Percentiles rank a stretch among this genome's conserved stretches.
These are phyloP conservation scores for Arthrobotrys megalospora DNA, from an alignment of 2,329 filamentous ascomycete genomes.

Conservation along the genomic window DNA sequence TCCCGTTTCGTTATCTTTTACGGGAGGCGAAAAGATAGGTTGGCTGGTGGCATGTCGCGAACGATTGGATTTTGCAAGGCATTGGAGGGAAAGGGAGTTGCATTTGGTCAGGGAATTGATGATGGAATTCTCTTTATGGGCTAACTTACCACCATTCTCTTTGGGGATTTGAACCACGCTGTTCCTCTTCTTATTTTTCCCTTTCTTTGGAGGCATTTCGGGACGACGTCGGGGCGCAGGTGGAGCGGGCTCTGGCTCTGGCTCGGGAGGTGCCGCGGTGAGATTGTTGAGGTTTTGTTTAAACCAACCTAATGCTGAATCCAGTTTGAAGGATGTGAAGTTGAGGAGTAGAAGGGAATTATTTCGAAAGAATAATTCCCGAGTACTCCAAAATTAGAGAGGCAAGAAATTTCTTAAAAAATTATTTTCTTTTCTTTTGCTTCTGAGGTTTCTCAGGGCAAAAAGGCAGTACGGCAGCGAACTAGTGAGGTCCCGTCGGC, in stretches of 20 bases:
- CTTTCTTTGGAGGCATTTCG: conserved; percentile 54
- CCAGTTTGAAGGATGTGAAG: conserved; percentile 48
- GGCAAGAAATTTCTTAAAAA: conserved; percentile 15
- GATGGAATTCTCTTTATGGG: conserved; percentile 12
- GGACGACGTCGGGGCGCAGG: conserved; percentile 16
- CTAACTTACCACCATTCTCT: conserved; percentile 55
- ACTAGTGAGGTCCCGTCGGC: conserved; percentile 51
- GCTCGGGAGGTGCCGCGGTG: conserved; percentile 31
- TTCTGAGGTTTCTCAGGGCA: conserved; percentile 31
- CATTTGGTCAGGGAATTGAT: conserved; percentile 23
- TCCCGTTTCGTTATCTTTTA: conserved; percentile 15
- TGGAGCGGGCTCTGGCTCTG: conserved; percentile 18
- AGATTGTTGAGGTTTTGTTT: conserved; percentile 56
- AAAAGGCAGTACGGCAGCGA: conserved; percentile 26
- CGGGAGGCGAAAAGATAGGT: conserved; percentile 12
- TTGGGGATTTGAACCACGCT: conserved; percentile 46
- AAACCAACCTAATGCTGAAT: conserved; percentile 58
- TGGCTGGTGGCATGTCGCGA: conserved; percentile 28
- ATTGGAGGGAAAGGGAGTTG: conserved; percentile 20
- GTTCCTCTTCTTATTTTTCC: conserved; percentile 53
- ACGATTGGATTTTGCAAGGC: conserved; percentile 27
- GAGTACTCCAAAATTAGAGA: conserved; percentile 45
- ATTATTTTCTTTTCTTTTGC: conserved; percentile 31
- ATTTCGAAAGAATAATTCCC: conserved; percentile 59
- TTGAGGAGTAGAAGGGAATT: conserved; percentile 56